Evolutionary conservation across 176 grass and related monocot genomes (phyloP).

Genomic region (Raddia distichophylla): DNA sequence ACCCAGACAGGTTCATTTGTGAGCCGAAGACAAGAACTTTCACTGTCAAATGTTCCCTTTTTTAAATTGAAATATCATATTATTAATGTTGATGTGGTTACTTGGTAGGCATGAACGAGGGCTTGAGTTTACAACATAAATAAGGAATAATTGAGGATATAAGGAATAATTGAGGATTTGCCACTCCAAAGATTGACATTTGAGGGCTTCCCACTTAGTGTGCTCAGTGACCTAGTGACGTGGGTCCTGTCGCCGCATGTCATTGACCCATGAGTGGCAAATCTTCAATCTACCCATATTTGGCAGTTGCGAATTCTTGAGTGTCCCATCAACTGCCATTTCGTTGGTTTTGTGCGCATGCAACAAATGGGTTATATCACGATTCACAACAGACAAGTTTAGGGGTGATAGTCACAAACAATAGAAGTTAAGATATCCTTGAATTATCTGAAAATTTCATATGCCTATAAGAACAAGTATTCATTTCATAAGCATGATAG

Average conservation of each 20-base stretch:
- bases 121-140: neutral
- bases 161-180: too few species aligned
- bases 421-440: slow-evolving; percentile 1
- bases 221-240: too few species aligned
- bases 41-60: neutral
- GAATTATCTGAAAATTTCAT: neutral
- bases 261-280: too few species aligned
- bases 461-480: slow-evolving; percentile 5
- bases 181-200: too few species aligned
- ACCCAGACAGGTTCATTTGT: neutral
- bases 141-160: too few species aligned
- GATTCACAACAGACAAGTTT: neutral
- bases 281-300: too few species aligned
- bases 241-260: too few species aligned
- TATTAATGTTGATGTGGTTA: neutral
- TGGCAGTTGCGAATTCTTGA: too few species aligned
- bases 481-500: slow-evolving; percentile 5
- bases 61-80: neutral
- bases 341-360: neutral
- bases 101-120: neutral
- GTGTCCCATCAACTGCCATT: neutral
- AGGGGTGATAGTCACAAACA: neutral
- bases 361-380: neutral
- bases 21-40: neutral
- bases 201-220: too few species aligned